Evolutionary conservation across 352 stramenopile genomes (phyloP), one percentile per base, ranked within the genome.

Genomic region (Elongisporangium senticosum): DNA sequence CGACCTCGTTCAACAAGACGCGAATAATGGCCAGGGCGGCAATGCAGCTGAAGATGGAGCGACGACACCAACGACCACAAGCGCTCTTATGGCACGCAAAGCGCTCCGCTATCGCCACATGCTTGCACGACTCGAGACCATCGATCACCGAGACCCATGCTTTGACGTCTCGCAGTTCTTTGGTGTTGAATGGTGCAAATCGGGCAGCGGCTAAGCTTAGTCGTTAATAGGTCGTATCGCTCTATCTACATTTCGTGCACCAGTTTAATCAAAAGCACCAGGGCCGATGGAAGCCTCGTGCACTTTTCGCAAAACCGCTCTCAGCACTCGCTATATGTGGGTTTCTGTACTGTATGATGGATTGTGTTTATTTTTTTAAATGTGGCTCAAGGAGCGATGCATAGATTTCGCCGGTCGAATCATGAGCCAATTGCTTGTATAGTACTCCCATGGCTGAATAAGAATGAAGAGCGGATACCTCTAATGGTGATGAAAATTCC

Each of bases 391-490:
- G 26, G 39, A 65, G 67, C 5, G 59, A 51, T 14, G 56, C 58
- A 26, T 71, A 73, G 21, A 71, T 58, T 33, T 65, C 50, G 14
- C 66, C 66, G n/a, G 66, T 68, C 0, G 53, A 47, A 63, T 73
- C 66, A 11, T 47, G 21, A 14, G 63, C 53, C 2, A 73, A 59
- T 19, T 51, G 69, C 57, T 61, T 70, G 55, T 59, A 70, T 4
- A 73, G 56, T 22, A 62, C 63, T 24, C 28, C 53, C 17, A 68
- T 40, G 1, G 59, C 7, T 20, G 24, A 19, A 33, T 65, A 39
- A 2, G 51, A 66, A 5, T 1, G 17, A 17, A 43, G 33, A 15
- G 33, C 33, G 11, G 33, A 43, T 43, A 13, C 28, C 28, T 14
- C 28, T 11, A 10, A 17, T 14, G 33, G 50, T 51, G n/a, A 11